These are phyloP conservation scores for Tagetes patula DNA, from an alignment of 129 eudicot species.

Conservation along the genomic window DNA sequence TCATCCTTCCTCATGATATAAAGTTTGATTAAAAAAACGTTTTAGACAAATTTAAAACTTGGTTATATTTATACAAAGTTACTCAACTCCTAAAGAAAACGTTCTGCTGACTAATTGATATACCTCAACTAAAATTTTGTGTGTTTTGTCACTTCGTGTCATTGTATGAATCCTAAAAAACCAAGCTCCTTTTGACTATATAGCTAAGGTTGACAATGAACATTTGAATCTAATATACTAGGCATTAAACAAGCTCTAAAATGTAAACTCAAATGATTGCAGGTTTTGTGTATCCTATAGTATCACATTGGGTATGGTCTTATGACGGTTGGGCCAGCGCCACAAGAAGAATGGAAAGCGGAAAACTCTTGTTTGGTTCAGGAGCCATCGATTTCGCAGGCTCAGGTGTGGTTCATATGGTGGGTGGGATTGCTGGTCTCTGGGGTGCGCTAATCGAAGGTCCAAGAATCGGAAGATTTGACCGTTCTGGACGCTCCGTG, in stretches of 20 bases:
- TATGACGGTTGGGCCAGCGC: conserved; percentile 71
- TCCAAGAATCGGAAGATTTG: conserved; percentile 64
- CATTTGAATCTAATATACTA: no score
- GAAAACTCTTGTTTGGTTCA: conserved; percentile 49
- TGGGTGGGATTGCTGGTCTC: conserved; percentile 66
- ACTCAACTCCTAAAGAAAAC: no score
- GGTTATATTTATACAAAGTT: no score
- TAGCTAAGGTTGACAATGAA: no score
- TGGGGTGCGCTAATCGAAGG: conserved; percentile 78
- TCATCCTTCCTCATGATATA: no score
- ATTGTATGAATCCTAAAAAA: no score
- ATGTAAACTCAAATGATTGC: neutral
- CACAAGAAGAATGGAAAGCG: conserved; percentile 17
- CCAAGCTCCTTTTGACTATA: no score
- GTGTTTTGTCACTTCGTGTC: no score
- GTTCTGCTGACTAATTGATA: no score
- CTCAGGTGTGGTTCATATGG: conserved; percentile 77
- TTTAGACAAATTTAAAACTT: no score
- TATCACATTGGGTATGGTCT: conserved; percentile 73
- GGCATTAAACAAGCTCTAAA: neutral
- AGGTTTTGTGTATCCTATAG: conserved; percentile 70
- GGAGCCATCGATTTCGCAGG: conserved; percentile 72
- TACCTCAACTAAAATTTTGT: no score
- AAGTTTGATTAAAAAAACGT: no score
- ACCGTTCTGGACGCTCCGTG: conserved; percentile 47